Evolutionary conservation across 1,284 basidiomycete genomes (phyloP), one percentile per base, ranked within the genome.

Genomic region (Polyporus tsugae): DNA sequence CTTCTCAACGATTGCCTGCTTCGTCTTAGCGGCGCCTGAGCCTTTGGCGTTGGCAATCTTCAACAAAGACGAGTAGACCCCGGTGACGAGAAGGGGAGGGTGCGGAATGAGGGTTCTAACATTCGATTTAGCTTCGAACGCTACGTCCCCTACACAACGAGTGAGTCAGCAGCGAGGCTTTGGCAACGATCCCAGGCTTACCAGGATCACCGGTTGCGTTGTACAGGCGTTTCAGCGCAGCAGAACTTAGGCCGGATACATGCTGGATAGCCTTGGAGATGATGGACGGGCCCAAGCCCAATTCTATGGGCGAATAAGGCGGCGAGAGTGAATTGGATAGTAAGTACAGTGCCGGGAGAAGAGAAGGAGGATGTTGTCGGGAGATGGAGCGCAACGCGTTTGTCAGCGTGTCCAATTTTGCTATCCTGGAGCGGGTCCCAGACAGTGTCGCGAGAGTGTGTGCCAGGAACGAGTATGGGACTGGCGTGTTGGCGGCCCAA

Each of bases 251-350:
- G 38, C 95, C 95, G 2, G 94, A 96, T 25, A 95, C 89, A 70
- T 94, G 89, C 77, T 92, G 92, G 57, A 97, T 90, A 4, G 93
- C 91, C 71, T 90, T 92, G 6, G 90, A 91, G 66, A 97, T 87
- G 65, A 94, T 87, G 60, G 93, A 91, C 11, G 86, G 84, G 2
- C 94, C 94, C 41, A 95, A 83, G 35, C 93, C 93, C 33, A 95
- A 86, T 77, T 96, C 94, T 65, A 92, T 80, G 11, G 90, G 82
- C 49, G 87, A 83, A 80, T 95, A 95, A 0, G 92, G 86, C 19
- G 96, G 95, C 0, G 90, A 88, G 42, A 98, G 87, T 42, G 94
- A 89, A 79, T 97, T 98, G 35, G 94, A 95, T 49, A 97, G 84
- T 35, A 98, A 88, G 80, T 97, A 98, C n/a, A 97, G 83, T n/a